A percentile compares a stretch with the other conserved stretches of the same genome.
These are phyloP conservation scores for Aethionema arabicum DNA, from an alignment of 345 rosid genomes.

Conservation along the genomic window DNA sequence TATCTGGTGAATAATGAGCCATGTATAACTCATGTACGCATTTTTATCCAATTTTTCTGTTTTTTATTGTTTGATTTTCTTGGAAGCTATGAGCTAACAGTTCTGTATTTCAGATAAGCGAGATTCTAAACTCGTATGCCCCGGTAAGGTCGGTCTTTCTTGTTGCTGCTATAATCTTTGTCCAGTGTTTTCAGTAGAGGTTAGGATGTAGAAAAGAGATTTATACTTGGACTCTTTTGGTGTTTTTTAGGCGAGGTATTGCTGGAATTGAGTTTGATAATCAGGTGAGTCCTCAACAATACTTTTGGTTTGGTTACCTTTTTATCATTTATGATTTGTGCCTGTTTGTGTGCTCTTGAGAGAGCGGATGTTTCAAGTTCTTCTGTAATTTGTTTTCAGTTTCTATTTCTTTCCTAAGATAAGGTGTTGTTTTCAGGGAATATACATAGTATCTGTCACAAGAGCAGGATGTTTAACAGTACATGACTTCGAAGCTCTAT, in stretches of 20 bases:
- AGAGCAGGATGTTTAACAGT: conserved; percentile 80
- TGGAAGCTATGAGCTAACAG: background rate
- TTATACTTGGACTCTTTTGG: background rate
- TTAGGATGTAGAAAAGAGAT: background rate
- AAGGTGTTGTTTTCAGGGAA: conserved; percentile 54
- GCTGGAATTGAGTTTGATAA: conserved; percentile 73
- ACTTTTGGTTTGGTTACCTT: conserved; percentile 5
- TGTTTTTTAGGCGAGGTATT: conserved; percentile 57
- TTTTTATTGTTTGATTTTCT: background rate
- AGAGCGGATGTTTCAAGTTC: background rate
- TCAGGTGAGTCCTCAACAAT: conserved; percentile 47
- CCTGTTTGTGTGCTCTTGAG: conserved; percentile 10
- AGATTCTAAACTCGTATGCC: background rate
- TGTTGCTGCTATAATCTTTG: conserved; percentile 6
- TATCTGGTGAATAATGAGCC: conserved; percentile 53
- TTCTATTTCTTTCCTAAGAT: conserved; percentile 9
- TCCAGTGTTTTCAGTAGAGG: background rate
- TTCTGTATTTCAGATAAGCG: conserved; percentile 37
- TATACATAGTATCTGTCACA: conserved; percentile 75
- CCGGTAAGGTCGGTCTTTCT: conserved; percentile 23
- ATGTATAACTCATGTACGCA: conserved; percentile 59
- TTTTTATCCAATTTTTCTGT: background rate
- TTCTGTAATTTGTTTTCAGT: background rate
- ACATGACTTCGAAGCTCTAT: conserved; percentile 83
- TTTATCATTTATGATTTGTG: conserved; percentile 1